Evolutionary conservation across 1,284 basidiomycete species (phyloP).

Genomic region (Leccinum holopus): DNA sequence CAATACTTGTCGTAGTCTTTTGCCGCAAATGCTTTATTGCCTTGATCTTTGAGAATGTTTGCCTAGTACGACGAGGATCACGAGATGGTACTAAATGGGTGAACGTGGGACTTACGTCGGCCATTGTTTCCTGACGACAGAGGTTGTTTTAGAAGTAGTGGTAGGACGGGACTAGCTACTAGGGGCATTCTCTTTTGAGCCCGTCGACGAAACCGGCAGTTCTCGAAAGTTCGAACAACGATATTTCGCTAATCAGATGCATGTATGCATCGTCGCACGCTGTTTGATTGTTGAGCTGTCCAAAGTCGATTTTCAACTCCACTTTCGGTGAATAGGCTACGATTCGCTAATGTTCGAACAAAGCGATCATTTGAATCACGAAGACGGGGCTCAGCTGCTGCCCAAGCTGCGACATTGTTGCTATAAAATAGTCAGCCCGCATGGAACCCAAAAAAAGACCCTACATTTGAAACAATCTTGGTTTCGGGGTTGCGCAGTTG

Average conservation of each 20-base stretch:
- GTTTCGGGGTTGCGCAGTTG: no score
- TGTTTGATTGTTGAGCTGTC: neutral
- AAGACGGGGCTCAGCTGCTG: no score
- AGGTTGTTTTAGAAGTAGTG: neutral
- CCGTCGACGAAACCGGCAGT: conserved; percentile 3
- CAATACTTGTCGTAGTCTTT: conserved; percentile 88
- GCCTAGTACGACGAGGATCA: conserved; percentile 35
- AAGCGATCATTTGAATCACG: neutral
- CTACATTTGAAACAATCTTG: no score
- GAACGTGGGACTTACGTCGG: conserved; percentile 27
- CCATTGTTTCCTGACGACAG: conserved; percentile 18
- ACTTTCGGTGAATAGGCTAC: no score
- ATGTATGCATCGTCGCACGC: neutral
- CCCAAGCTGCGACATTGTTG: no score
- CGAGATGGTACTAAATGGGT: neutral
- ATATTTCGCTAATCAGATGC: neutral
- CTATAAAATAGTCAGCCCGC: no score
- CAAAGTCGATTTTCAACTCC: no score
- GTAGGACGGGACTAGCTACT: neutral
- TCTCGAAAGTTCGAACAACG: conserved; percentile 32
- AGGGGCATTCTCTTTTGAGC: conserved; percentile 4
- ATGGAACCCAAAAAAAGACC: no score
- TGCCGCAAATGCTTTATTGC: conserved; percentile 94
- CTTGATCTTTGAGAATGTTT: conserved; percentile 81
- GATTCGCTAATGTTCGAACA: no score